Evolutionary conservation across 805 yeast species (phyloP).

Genomic region (Wickerhamiella kurtzmanii): DNA sequence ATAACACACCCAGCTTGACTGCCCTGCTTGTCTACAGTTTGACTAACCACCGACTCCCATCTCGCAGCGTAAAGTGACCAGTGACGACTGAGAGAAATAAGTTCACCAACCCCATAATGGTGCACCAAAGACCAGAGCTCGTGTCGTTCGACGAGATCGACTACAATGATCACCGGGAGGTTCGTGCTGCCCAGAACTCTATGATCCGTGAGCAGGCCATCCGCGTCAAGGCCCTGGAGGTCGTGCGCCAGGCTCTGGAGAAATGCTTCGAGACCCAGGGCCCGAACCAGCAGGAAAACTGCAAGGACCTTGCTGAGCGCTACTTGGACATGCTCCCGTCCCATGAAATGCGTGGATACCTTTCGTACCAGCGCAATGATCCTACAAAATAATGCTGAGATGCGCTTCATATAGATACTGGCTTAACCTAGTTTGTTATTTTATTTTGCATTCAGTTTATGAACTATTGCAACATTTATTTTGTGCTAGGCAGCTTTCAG

Average conservation of each 20-base stretch:
- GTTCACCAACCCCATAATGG: slow-evolving; percentile 9
- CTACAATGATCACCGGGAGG: slow-evolving; percentile 49
- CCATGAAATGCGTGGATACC: slow-evolving; percentile 55
- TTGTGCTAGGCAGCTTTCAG: too few relatives aligned
- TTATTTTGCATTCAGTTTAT: too few relatives aligned
- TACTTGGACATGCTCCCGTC: slow-evolving; percentile 65
- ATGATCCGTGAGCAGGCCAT: slow-evolving; percentile 71
- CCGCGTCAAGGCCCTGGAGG: slow-evolving; percentile 50
- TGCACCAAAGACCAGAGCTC: slow-evolving; percentile 39
- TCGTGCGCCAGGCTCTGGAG: slow-evolving; percentile 60
- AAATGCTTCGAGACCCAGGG: slow-evolving; percentile 52
- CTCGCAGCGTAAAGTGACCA: neutral
- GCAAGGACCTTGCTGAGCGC: slow-evolving; percentile 54
- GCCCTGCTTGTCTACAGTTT: too few relatives aligned
- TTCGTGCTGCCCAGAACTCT: slow-evolving; percentile 62
- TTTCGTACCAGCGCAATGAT: slow-evolving; percentile 82
- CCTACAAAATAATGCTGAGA: slow-evolving; percentile 43
- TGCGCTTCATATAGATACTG: too few relatives aligned
- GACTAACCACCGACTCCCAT: neutral
- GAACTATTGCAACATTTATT: too few relatives aligned
- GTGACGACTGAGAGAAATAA: neutral
- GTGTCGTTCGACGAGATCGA: slow-evolving; percentile 77
- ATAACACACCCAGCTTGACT: too few relatives aligned
- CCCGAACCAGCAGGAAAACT: slow-evolving; percentile 62
- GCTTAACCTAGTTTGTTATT: too few relatives aligned